These are phyloP conservation scores for Coemansia javaensis DNA, from an alignment of 192 early-diverging fungal species.

Conservation along the genomic window DNA sequence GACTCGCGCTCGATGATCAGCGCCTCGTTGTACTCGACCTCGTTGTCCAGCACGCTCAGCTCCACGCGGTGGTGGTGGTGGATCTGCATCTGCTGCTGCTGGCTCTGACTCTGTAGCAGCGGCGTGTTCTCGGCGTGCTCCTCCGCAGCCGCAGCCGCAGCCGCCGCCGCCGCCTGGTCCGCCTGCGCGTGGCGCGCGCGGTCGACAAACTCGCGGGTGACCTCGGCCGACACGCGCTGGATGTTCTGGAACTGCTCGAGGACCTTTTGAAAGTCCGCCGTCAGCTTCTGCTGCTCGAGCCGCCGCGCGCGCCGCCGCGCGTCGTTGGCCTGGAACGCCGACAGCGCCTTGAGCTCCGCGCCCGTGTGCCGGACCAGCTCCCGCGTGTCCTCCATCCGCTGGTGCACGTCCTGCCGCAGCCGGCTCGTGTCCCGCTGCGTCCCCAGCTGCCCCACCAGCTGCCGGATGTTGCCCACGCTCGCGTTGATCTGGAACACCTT, in stretches of 20 bases:
- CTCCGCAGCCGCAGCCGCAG: too few species aligned
- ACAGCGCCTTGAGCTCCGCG: conserved; percentile 68
- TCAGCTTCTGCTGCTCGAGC: conserved; percentile 88
- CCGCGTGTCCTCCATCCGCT: conserved; percentile 75
- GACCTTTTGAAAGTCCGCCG: conserved; percentile 92
- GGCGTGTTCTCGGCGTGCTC: conserved; percentile 24
- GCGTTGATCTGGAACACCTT: conserved; percentile 82
- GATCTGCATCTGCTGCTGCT: conserved; percentile 23
- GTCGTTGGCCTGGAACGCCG: conserved; percentile 50
- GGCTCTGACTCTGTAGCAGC: conserved; percentile 8
- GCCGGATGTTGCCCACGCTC: conserved; percentile 78
- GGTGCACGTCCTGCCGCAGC: conserved; percentile 53
- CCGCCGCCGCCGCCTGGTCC: too few species aligned
- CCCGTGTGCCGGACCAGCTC: conserved; percentile 76
- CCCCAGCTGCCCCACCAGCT: conserved; percentile 70
- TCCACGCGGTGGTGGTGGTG: conserved; percentile 49
- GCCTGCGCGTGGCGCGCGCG: conserved; percentile 54
- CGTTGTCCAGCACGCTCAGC: conserved; percentile 76
- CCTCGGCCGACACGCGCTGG: conserved; percentile 76
- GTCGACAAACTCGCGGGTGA: conserved; percentile 79
- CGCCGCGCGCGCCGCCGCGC: conserved; percentile 57
- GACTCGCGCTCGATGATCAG: conserved; percentile 91
- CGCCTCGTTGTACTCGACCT: conserved; percentile 91
- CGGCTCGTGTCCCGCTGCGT: conserved; percentile 72
- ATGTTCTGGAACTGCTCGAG: conserved; percentile 84